Base-by-base conservation (phyloP, 1,284 basidiomycete species). In the Tausonia pullulans region DNA sequence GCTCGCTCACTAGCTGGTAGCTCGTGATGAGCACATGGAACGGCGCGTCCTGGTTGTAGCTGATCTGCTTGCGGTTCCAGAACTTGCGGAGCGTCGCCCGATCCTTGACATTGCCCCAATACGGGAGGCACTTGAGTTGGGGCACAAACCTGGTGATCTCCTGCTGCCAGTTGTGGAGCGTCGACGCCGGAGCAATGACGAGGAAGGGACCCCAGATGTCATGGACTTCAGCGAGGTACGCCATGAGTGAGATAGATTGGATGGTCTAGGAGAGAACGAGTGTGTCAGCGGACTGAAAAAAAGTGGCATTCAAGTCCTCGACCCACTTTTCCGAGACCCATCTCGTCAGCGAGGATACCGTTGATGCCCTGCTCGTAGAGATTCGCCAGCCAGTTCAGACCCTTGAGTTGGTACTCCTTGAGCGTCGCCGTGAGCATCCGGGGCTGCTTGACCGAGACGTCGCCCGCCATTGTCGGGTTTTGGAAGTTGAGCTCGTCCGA, bases 121-220 rank as follows among this genome's bases (percentile, higher is more conserved):
- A 98, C 0, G 96, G 96, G 50, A 98, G 76, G 1, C 93, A 91
- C 76, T 98, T 98, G 68, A 99, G 82, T 56, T 82, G 81, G 40
- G 96, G 96, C 4, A 97, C 92, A 74, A 99, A 99, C 44, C 91
- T 87, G 43, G 90, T 88, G 66, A 98, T 83, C 77, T 99, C 96
- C 74, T 98, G 96, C 75, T 98, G 95, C 96, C 96, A 99, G 74
- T 98, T 98, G 78, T 98, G 96, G 69, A 99, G 79, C 0, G 96
- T 99, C 5, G 95, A 98, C 1, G 94, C 89, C 0, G 96, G 96
- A 1, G 96, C 93, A 60, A 99, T 96, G 65, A 99, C 94, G n/a
- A 99, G 82, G 81, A 99, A 98, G 14, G 96, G 96, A 0, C 96
- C 96, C 96, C 96, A 99, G 67, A 98, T 96, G 73, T 98, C 90